These are phyloP conservation scores for Xylariales sp. DNA, from an alignment of 2,329 filamentous ascomycete species.

Conservation along the genomic window DNA sequence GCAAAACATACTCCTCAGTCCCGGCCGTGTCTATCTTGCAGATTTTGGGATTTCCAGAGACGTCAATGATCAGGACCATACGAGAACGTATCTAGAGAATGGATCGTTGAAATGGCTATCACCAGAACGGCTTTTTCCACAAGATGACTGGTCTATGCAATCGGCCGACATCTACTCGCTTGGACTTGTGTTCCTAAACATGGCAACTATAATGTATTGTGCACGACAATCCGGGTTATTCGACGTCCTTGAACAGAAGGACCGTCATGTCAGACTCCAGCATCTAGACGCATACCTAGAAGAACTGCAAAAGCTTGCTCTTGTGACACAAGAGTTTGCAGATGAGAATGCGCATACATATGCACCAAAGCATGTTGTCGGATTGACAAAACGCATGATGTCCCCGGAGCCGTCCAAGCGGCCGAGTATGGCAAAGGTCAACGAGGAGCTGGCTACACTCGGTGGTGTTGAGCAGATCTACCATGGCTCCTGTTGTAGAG, in stretches of 20 bases:
- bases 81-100: slow-evolving; percentile 35
- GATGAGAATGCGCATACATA: slow-evolving; percentile 34
- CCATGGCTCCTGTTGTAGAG: slow-evolving; percentile 40
- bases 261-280: slow-evolving; percentile 24
- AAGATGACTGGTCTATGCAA: slow-evolving; percentile 39
- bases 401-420: slow-evolving; percentile 27
- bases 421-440: slow-evolving; percentile 30
- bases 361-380: slow-evolving; percentile 34
- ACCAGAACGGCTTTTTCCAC: slow-evolving; percentile 35
- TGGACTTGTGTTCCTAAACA: slow-evolving; percentile 40
- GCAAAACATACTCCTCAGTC: slow-evolving; percentile 41
- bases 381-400: slow-evolving; percentile 33
- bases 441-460: slow-evolving; percentile 37
- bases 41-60: slow-evolving; percentile 47
- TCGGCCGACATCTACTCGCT: slow-evolving; percentile 44
- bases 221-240: slow-evolving; percentile 35
- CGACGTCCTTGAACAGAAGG: slow-evolving; percentile 26
- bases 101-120: slow-evolving; percentile 42
- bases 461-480: slow-evolving; percentile 45
- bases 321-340: slow-evolving; percentile 33
- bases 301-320: slow-evolving; percentile 29
- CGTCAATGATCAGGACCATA: slow-evolving; percentile 39
- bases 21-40: slow-evolving; percentile 41
- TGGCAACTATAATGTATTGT: slow-evolving; percentile 39
- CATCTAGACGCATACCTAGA: slow-evolving; percentile 30